Evolutionary conservation across 2,329 filamentous ascomycete species (phyloP), one percentile per base, ranked within the genome.

Genomic region (Dothideomycetes sp.): DNA sequence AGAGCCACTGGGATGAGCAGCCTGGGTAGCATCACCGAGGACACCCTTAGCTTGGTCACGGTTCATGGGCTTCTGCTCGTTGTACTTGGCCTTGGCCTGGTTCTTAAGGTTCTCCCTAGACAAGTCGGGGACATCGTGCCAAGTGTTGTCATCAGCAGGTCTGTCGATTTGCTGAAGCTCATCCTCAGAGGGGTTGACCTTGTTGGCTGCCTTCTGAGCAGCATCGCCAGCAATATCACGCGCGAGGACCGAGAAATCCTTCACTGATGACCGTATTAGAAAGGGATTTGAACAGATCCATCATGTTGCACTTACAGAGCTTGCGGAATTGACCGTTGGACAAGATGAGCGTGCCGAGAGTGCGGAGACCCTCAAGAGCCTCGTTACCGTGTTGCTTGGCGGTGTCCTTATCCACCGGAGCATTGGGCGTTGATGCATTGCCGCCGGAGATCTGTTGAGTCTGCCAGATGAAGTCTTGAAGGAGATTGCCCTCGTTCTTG

Each of bases 391-490:
- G 85, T 57, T 89, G 80, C 64, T 82, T 78, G 18, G 84, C 84
- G 2, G 74, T 73, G 1, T 84, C 79, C 68, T 86, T 93, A 57
- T 78, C 74, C 33, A 94, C 53, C 0, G 86, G 82, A 1, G 76
- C 73, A 42, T 71, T 69, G 3, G 85, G 84, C 1, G 70, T 63
- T 44, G 65, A 61, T 18, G 84, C 71, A 37, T 73, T 69, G 53
- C 71, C 79, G 43, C 75, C 66, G 39, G 78, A 76, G 47, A 91
- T 79, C 33, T 83, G 74, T 57, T 86, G 78, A 0, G 87, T 88
- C 59, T 94, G 84, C 82, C 84, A 98, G 64, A 96, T 85, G 64
- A 98, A 96, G 55, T 98, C 88, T 59, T 98, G 91, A 15, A 98
- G 68, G 44, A 96, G 67, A 55, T 98, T 87, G 57, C 88, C 91